A percentile compares a stretch with the other conserved stretches of the same genome.
phyloP scores from a whole-genome alignment of 2,329 filamentous ascomycete species.

The Emericellopsis atlantica region DNA sequence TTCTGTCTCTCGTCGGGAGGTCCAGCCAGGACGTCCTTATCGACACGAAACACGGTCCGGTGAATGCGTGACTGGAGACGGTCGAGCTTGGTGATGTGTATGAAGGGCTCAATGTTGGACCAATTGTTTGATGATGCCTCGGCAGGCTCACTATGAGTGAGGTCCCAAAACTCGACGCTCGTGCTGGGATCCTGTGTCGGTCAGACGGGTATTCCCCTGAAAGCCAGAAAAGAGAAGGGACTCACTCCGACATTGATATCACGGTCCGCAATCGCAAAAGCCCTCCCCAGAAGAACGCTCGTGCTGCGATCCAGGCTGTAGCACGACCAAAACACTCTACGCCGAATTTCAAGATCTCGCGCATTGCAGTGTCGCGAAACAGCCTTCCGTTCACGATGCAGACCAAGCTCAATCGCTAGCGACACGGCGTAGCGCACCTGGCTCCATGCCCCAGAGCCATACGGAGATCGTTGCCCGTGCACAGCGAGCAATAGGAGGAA shows the following conservation, averaged over 20 bases:
- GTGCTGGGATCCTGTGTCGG: conserved; percentile 10
- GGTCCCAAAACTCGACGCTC: conserved; percentile 8
- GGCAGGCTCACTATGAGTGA: conserved; percentile 5
- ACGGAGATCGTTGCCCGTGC: conserved; percentile 17
- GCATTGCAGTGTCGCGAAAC: conserved; percentile 1
- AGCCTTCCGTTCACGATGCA: conserved; percentile 10
- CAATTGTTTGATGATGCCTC: conserved; percentile 1
- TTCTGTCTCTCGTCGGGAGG: conserved; percentile 1
- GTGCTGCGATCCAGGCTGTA: conserved; percentile 20
- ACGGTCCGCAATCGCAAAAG: conserved; percentile 19
- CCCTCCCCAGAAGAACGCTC: conserved; percentile 17
- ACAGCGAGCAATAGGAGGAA: conserved; percentile 18
- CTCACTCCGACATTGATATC: conserved; percentile 16
- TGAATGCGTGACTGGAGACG: conserved; percentile 10
- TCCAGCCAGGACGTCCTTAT: conserved; percentile 7
- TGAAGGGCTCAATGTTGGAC: conserved; percentile 12
- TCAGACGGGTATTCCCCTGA: not conserved
- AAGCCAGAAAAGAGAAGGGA: not conserved
- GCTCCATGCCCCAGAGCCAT: conserved; percentile 20
- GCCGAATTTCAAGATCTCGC: conserved; percentile 12
- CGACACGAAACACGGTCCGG: conserved; percentile 9
- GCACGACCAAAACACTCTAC: conserved; percentile 18
- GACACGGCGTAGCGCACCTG: conserved; percentile 17
- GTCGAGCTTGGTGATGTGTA: conserved; percentile 12
- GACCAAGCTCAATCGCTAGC: conserved; percentile 16